Evolutionary conservation across 345 rosid genomes (phyloP), one percentile per base, ranked within the genome.

Genomic region (Hevea brasiliensis): DNA sequence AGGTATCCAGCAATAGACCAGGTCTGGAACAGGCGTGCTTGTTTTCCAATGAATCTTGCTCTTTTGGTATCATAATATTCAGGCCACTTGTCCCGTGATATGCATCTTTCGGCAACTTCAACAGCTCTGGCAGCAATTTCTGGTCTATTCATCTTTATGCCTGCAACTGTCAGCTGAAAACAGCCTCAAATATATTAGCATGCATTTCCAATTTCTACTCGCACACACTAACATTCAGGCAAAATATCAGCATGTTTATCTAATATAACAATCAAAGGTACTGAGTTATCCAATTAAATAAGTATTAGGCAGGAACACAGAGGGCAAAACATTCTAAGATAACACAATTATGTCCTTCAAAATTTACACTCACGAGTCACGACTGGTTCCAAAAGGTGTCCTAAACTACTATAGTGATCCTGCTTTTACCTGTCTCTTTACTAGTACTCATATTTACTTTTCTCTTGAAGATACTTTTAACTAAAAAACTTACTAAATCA

Each of bases 1-100:
- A 87, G 86, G 73, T 77, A 85, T 58, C 88, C 85, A 1, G 88
- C 88, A 65, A 87, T 85, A 3, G 87, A 81, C 87, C 90, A 87
- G 10, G 88, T 87, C 83, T 87, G 90, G 74, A 32, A 81, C 55
- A 83, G 72, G 35, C 18, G 80, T 8, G 88, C 70, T 72, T 85
- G 85, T 73, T 83, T 84, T 48, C 90, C 87, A 1, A 84, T 81
- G 80, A 82, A 87, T 73, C 84, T 77, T 26, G 72, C 88, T 73
- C 67, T 78, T 68, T 80, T 85, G 12, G 90, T 87, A 77, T 84
- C 90, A 47, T 85, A 85, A 73, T 85, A 84, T 73, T 87, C 88
- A 6, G 90, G 85, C 88, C 90, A 87, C 50, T 83, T 76, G 73
- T 87, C 86, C n/a, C 65, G 29, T 6, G 82, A 74, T 65, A 87